Base-by-base conservation (phyloP, 1,284 basidiomycete species). In the Malassezia psittaci region DNA sequence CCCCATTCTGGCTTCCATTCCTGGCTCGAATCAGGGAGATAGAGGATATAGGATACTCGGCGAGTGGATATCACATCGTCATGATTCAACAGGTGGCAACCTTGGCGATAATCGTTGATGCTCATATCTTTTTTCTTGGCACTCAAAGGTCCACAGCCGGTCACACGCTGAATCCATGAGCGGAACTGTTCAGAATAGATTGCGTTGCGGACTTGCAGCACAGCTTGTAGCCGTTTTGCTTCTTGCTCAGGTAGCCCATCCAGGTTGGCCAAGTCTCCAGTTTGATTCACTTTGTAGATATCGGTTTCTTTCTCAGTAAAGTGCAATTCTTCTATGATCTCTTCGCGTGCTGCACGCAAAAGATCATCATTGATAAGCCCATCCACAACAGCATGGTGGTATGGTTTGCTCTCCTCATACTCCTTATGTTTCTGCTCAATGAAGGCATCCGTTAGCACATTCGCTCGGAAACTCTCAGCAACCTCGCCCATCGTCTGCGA, bases 271-370 rank as follows among this genome's bases (percentile, higher is more conserved):
- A 98, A 83, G 77, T 98, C 93, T 60, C 93, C 93, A 0, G 91
- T 96, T 79, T 96, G 93, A 76, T 93, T 88, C 66, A 98, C 66
- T 82, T 90, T 93, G 83, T 96, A 98, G 65, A 98, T 98, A 73
- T 98, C 93, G 6, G 93, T 98, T 80, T 96, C 89, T 78, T 96
- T 98, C 77, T 90, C 86, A 7, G 89, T 85, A 76, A 96, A 96
- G 67, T 83, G 87, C 69, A 98, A 83, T 66, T 94, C 84, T 41
- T 81, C 79, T 62, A 90, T 78, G 66, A 90, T 80, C 73, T 89
- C 87, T 63, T 87, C 82, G 75, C 86, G 86, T 51, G 88, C 87
- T 33, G 80, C 79, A 60, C 78, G 79, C 52, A 93, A 80, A 32
- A 94, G 80, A 18, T 86, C 84, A 66, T 93, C 86, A 68, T 85